Percentiles rank a stretch among this genome's conserved stretches.
Evolutionary conservation across 306 rosid species (phyloP).

Genomic region (Cucurbita pepo): DNA sequence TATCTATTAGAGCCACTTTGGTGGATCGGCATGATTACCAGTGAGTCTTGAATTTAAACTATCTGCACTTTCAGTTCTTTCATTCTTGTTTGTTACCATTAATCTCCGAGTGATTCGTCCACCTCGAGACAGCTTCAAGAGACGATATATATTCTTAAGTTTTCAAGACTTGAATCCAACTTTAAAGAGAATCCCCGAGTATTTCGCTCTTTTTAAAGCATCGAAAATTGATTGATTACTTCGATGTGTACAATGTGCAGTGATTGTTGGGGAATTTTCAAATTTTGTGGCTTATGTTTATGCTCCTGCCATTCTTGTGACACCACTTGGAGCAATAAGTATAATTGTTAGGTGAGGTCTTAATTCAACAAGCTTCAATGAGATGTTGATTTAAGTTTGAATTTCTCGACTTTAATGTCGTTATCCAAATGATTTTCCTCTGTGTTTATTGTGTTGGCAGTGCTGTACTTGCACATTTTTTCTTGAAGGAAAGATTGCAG

Average conservation of each 20-base stretch:
- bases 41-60: slow-evolving; percentile 23
- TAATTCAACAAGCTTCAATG: background rate
- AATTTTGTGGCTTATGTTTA: slow-evolving; percentile 72
- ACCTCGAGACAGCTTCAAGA: background rate
- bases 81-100: background rate
- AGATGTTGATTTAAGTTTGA: background rate
- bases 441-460: slow-evolving; percentile 20
- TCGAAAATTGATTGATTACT: slow-evolving; percentile 5
- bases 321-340: slow-evolving; percentile 89
- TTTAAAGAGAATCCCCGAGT: background rate
- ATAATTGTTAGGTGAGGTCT: slow-evolving; percentile 62
- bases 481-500: slow-evolving; percentile 67
- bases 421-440: background rate
- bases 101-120: background rate
- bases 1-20: slow-evolving; percentile 69
- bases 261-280: slow-evolving; percentile 82
- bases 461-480: slow-evolving; percentile 75
- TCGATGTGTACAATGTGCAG: slow-evolving; percentile 14
- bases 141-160: background rate
- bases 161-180: background rate
- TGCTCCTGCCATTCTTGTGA: slow-evolving; percentile 81
- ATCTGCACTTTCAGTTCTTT: background rate
- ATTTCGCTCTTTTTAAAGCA: background rate
- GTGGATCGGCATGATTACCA: slow-evolving; percentile 90
- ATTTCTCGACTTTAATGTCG: background rate